Evolutionary conservation across 2,329 filamentous ascomycete genomes (phyloP).

Genomic region (Penicillium sp.): DNA sequence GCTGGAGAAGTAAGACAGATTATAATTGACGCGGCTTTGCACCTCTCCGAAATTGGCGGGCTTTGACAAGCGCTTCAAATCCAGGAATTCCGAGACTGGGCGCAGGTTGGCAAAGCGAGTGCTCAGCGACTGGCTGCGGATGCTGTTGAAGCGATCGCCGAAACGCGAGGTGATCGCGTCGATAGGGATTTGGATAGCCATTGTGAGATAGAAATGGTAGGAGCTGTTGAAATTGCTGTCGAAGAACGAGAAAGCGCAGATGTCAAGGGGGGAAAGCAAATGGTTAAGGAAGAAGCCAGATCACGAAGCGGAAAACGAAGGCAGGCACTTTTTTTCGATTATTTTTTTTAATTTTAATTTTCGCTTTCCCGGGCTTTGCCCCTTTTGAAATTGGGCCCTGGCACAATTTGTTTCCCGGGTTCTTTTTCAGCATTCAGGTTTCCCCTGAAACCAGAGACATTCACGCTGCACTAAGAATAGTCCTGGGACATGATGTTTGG

Average conservation of each 20-base stretch:
- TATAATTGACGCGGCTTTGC: slow-evolving; percentile 93
- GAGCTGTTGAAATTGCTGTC: no score
- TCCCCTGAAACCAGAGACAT: not conserved
- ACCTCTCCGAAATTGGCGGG: slow-evolving; percentile 84
- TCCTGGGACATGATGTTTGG: not conserved
- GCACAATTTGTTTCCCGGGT: no score
- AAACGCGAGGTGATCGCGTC: slow-evolving; percentile 86
- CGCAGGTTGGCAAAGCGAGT: slow-evolving; percentile 87
- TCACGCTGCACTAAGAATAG: not conserved
- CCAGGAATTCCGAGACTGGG: slow-evolving; percentile 87
- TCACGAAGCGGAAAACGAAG: slow-evolving; percentile 1
- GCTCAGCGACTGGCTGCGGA: slow-evolving; percentile 71
- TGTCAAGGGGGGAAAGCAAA: not conserved
- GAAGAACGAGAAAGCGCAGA: no score
- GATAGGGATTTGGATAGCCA: slow-evolving; percentile 90
- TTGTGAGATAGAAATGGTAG: slow-evolving; percentile 37
- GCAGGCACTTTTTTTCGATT: slow-evolving; percentile 1
- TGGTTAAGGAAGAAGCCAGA: not conserved
- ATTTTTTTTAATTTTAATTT: no score
- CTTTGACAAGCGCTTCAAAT: slow-evolving; percentile 92
- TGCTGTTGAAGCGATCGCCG: slow-evolving; percentile 79
- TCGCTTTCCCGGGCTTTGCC: not conserved
- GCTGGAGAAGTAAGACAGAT: slow-evolving; percentile 93
- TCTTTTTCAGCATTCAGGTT: not conserved
- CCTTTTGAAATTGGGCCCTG: no score